phyloP scores from a whole-genome alignment of 2,329 filamentous ascomycete genomes.

The Colletotrichum lentis region DNA sequence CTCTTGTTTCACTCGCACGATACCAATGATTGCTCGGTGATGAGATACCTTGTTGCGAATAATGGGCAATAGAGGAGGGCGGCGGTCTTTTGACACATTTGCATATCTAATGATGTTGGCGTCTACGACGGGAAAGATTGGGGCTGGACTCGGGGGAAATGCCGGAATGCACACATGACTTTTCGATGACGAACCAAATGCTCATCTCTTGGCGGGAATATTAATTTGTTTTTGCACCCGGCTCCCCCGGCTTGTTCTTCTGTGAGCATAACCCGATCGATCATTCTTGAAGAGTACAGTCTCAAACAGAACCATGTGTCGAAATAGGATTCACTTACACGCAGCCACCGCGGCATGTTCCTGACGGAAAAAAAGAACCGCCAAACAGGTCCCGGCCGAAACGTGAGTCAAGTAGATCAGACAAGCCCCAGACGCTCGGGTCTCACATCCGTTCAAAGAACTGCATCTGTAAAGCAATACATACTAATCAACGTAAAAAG shows the following conservation, averaged over 20 bases:
- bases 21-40: slow-evolving; percentile 30
- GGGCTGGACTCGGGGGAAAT: not conserved
- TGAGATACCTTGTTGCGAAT: slow-evolving; percentile 32
- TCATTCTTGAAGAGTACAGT: too few species aligned
- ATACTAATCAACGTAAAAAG: too few species aligned
- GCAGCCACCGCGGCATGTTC: not conserved
- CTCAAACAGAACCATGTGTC: too few species aligned
- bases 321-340: too few species aligned
- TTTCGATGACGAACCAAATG: not conserved
- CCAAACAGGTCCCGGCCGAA: not conserved
- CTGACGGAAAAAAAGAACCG: not conserved
- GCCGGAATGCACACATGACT: not conserved
- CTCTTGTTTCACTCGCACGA: slow-evolving; percentile 15
- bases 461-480: too few species aligned
- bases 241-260: not conserved
- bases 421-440: not conserved
- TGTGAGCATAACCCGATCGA: too few species aligned
- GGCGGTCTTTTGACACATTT: slow-evolving; percentile 12
- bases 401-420: not conserved
- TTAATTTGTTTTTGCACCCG: too few species aligned
- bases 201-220: not conserved
- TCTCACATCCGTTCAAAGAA: not conserved
- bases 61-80: slow-evolving; percentile 18
- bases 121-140: not conserved
- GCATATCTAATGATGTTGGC: slow-evolving; percentile 20